These are phyloP conservation scores for Ustilago esculenta DNA, from an alignment of 1,284 basidiomycete genomes.

Conservation along the genomic window DNA sequence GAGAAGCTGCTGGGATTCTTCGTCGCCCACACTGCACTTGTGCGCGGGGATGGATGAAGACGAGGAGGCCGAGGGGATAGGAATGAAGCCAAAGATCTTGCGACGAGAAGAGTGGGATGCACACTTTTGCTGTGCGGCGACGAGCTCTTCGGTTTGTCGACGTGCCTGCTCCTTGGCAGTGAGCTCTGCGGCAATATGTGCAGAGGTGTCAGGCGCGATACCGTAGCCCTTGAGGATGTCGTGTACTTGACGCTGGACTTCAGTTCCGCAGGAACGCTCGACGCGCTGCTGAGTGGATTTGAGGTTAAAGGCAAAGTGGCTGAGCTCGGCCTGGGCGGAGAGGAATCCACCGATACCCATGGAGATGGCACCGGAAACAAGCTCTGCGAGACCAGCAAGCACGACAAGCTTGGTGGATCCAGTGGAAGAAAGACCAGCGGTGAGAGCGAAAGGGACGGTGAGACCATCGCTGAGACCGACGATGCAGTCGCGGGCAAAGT, in stretches of 20 bases:
- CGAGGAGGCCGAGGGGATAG: constrained; percentile 20
- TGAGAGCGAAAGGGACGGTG: constrained; percentile 72
- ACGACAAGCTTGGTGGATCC: constrained; percentile 89
- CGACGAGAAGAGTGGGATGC: background rate
- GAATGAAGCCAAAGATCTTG: constrained; percentile 39
- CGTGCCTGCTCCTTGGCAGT: constrained; percentile 27
- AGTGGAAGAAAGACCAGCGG: constrained; percentile 85
- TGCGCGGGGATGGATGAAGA: constrained; percentile 5
- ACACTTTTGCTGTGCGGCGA: background rate
- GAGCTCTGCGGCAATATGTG: constrained; percentile 74
- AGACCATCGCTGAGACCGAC: constrained; percentile 96
- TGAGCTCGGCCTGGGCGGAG: constrained; percentile 92
- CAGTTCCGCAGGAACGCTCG: constrained; percentile 83
- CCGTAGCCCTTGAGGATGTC: constrained; percentile 88
- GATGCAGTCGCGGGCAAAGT: constrained; percentile 80
- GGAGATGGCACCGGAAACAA: constrained; percentile 71
- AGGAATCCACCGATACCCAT: constrained; percentile 99
- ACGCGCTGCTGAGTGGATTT: constrained; percentile 75
- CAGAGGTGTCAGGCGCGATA: constrained; percentile 81
- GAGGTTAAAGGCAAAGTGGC: constrained; percentile 71
- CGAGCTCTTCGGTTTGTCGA: constrained; percentile 7
- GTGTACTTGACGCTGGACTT: constrained; percentile 93
- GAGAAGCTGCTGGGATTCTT: constrained; percentile 23
- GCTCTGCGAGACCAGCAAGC: constrained; percentile 86
- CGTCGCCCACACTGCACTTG: constrained; percentile 12